These are phyloP conservation scores for Amyloporia xantha DNA, from an alignment of 768 basidiomycete species.

Conservation along the genomic window DNA sequence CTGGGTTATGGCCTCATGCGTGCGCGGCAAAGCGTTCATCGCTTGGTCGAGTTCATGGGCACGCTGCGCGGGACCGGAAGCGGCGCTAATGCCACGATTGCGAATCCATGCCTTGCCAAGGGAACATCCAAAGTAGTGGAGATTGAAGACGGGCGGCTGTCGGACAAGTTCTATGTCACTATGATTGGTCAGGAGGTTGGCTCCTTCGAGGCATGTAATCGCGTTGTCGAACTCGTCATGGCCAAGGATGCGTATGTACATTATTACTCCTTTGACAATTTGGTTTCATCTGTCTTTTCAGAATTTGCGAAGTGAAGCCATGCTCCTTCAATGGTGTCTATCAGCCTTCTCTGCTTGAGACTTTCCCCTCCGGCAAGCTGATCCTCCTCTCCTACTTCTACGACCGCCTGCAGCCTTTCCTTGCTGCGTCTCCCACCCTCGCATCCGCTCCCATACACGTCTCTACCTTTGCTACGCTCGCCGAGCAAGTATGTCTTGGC, in stretches of 20 bases:
- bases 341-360: slow-evolving; percentile 86
- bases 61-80: slow-evolving; percentile 29
- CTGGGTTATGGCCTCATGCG: slow-evolving; percentile 94
- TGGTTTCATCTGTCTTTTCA: slow-evolving; percentile 19
- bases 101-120: slow-evolving; percentile 79
- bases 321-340: slow-evolving; percentile 98
- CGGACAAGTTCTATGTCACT: slow-evolving; percentile 52
- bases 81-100: slow-evolving; percentile 32
- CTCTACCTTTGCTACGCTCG: slow-evolving; percentile 55
- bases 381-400: slow-evolving; percentile 98
- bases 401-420: slow-evolving; percentile 82
- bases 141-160: slow-evolving; percentile 43
- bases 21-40: slow-evolving; percentile 79
- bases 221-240: slow-evolving; percentile 81
- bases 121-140: slow-evolving; percentile 58
- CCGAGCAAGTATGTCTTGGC: slow-evolving; percentile 70
- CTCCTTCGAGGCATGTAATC: slow-evolving; percentile 78
- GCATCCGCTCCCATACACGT: slow-evolving; percentile 29
- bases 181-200: slow-evolving; percentile 85
- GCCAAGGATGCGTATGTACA: slow-evolving; percentile 85
- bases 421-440: slow-evolving; percentile 29
- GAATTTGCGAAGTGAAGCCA: slow-evolving; percentile 85
- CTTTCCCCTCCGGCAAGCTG: slow-evolving; percentile 80
- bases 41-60: slow-evolving; percentile 83
- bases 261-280: background rate